These are phyloP conservation scores for Ascochyta lentis DNA, from an alignment of 2,329 filamentous ascomycete genomes.

Conservation along the genomic window DNA sequence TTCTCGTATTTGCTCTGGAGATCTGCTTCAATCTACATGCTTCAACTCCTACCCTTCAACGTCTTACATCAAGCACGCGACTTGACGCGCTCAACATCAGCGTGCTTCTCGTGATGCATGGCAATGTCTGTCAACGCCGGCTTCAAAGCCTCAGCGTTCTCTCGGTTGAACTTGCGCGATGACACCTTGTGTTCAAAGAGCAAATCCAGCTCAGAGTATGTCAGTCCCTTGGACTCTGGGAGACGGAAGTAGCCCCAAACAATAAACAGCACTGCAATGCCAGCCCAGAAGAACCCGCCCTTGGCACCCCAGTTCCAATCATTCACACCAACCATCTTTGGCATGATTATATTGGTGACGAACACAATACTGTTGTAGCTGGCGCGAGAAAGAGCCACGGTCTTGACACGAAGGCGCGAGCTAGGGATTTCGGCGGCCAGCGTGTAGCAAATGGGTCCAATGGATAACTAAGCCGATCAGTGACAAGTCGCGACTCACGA, in stretches of 20 bases:
- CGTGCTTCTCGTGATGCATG: constrained; percentile 28
- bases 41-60: no score
- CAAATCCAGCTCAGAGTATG: constrained; percentile 32
- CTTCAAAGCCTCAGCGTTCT: constrained; percentile 27
- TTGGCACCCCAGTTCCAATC: constrained; percentile 37
- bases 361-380: constrained; percentile 34
- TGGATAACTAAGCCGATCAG: constrained; percentile 60
- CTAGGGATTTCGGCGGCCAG: constrained; percentile 83
- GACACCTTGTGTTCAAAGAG: constrained; percentile 33
- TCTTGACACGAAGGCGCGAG: constrained; percentile 84
- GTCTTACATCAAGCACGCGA: constrained; percentile 15
- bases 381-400: constrained; percentile 76
- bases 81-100: constrained; percentile 24
- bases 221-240: constrained; percentile 29
- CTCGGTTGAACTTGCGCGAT: constrained; percentile 32
- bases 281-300: constrained; percentile 34
- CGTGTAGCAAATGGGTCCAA: constrained; percentile 87
- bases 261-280: constrained; percentile 27
- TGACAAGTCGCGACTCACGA: neutral
- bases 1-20: constrained; percentile 1
- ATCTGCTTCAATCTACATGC: neutral
- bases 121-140: constrained; percentile 26
- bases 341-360: constrained; percentile 32
- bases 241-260: constrained; percentile 34
- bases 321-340: constrained; percentile 33